Evolutionary conservation across 441 rosid species (phyloP), one percentile per base, ranked within the genome.

Genomic region (Theobroma grandiflorum): DNA sequence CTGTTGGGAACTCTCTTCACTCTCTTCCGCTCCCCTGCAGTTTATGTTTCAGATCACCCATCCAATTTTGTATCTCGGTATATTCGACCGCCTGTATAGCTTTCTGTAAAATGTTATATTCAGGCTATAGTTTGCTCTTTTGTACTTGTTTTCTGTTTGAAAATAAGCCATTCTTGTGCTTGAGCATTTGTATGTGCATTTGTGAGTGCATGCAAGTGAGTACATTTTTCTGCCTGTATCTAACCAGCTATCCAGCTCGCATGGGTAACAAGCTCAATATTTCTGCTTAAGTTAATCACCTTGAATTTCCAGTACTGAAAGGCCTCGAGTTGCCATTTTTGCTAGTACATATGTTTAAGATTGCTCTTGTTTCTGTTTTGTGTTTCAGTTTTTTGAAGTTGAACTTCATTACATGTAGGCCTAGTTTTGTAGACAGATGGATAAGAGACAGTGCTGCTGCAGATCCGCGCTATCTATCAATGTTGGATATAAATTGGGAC

Each of bases 1-100:
- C 78, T 91, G 8, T 74, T 93, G 18, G 97, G 95, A 83, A 87
- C 93, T 50, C 82, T 93, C 57, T 43, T 92, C 66, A 92, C 92
- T 3, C 88, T 93, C 63, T 85, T 82, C 81, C 90, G 85, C 77
- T 92, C 94, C 72, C 97, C 97, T 6, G 85, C 88, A 0, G 90
- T 93, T 52, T 76, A 91, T 79, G 85, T 91, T 85, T 86, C 90
- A 38, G 96, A 94, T 79, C 91, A 80, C 76, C 91, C 91, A 55
- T 85, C 89, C 68, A 15, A 61, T 79, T 79, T 81, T 40, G 83
- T 40, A 40, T 82, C 91, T 73, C 85, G 89, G 95, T 94, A 86
- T 78, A 63, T 76, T 76, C n/a, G 75, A 2, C 35, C 77, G 67
- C 61, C 74, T 50, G 43, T 49, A 52, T 16, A 18, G 35, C 3